A percentile compares a stretch with the other conserved stretches of the same genome.
phyloP scores from a whole-genome alignment of 2,329 filamentous ascomycete genomes.

The Scytalidium sp. region DNA sequence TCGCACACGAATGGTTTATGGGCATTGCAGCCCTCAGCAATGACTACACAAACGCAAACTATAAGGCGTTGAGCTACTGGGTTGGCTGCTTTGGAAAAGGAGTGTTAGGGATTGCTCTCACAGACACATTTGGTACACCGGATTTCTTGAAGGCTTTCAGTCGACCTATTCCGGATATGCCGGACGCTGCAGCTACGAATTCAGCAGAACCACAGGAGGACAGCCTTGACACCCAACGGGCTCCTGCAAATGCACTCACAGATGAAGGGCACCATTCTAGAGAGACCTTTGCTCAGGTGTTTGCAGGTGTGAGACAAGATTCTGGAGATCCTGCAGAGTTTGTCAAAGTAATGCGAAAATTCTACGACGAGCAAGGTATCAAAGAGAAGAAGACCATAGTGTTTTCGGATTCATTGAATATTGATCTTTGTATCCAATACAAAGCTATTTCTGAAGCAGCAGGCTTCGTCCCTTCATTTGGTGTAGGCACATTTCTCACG shows the following conservation, averaged over 20 bases:
- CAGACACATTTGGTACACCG: slow-evolving; percentile 93
- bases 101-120: slow-evolving; percentile 83
- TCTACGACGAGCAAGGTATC: slow-evolving; percentile 51
- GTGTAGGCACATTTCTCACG: slow-evolving; percentile 92
- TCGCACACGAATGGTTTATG: slow-evolving; percentile 99
- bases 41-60: slow-evolving; percentile 81
- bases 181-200: slow-evolving; percentile 28
- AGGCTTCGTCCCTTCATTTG: slow-evolving; percentile 84
- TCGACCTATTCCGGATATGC: slow-evolving; percentile 50
- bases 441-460: slow-evolving; percentile 76
- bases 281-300: slow-evolving; percentile 62
- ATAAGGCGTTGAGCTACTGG: slow-evolving; percentile 84
- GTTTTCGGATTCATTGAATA: slow-evolving; percentile 92
- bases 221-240: slow-evolving; percentile 33
- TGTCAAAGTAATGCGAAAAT: slow-evolving; percentile 56
- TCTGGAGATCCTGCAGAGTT: slow-evolving; percentile 68
- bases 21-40: slow-evolving; percentile 87
- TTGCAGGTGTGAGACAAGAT: slow-evolving; percentile 68
- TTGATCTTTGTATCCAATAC: slow-evolving; percentile 88
- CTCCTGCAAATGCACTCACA: slow-evolving; percentile 29
- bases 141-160: slow-evolving; percentile 85
- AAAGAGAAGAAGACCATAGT: slow-evolving; percentile 83
- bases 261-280: slow-evolving; percentile 35
- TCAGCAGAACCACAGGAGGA: slow-evolving; percentile 27
- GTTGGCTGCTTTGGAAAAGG: slow-evolving; percentile 84